A percentile compares a stretch with the other conserved stretches of the same genome.
Evolutionary conservation across 192 early-diverging fungal genomes (phyloP).

Genomic region (Coemansia javaensis): DNA sequence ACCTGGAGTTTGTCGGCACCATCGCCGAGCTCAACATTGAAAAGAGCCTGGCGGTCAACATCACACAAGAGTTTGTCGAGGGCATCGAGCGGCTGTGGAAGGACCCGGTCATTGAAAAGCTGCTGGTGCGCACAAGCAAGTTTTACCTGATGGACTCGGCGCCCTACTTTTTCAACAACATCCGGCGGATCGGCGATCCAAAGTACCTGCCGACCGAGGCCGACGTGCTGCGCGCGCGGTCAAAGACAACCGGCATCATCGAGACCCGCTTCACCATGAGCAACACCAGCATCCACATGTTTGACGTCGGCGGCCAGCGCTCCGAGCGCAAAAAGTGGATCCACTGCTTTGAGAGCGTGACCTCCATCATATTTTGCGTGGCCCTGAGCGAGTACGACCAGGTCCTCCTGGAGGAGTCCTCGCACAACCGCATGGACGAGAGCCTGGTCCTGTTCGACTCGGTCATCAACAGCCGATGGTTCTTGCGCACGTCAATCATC

Average conservation of each 20-base stretch:
- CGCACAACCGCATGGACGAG: constrained; percentile 88
- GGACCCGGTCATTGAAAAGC: constrained; percentile 61
- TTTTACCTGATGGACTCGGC: constrained; percentile 92
- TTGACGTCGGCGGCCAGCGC: constrained; percentile 98
- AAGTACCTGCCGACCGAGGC: constrained; percentile 89
- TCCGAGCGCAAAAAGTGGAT: constrained; percentile 99
- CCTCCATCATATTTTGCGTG: constrained; percentile 92
- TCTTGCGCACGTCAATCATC: constrained; percentile 85
- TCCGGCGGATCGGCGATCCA: constrained; percentile 74
- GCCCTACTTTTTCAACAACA: constrained; percentile 88
- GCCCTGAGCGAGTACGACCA: constrained; percentile 93
- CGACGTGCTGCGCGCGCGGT: constrained; percentile 93
- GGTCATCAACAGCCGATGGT: constrained; percentile 90
- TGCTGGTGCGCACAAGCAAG: constrained; percentile 69
- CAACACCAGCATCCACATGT: constrained; percentile 88
- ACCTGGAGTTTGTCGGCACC: constrained; percentile 42
- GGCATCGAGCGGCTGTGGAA: constrained; percentile 69
- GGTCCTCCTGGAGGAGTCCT: constrained; percentile 78
- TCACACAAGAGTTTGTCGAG: constrained; percentile 63
- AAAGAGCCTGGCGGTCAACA: constrained; percentile 54
- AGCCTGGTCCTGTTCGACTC: constrained; percentile 87
- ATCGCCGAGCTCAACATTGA: constrained; percentile 48
- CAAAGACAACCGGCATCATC: constrained; percentile 95
- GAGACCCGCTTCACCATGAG: constrained; percentile 93
- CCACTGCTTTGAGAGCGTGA: constrained; percentile 98